Conservation (phyloP, 331 rosid genomes). For the Cydonia oblonga region DNA sequence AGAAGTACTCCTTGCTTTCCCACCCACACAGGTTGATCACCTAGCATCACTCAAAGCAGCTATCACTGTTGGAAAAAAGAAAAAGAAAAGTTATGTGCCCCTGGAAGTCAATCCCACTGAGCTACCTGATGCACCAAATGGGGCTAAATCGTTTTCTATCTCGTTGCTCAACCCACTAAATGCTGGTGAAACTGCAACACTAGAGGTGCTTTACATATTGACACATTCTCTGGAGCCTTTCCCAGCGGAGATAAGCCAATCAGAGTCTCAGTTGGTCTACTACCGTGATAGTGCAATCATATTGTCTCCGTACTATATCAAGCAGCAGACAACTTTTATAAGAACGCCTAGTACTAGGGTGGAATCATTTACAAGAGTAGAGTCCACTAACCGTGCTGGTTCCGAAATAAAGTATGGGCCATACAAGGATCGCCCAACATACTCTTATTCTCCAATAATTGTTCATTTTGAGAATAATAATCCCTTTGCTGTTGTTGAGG, state of each 20-base stretch:
- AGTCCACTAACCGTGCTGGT: conserved; percentile 59
- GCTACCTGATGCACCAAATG: conserved; percentile 74
- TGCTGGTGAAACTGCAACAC: conserved; percentile 51
- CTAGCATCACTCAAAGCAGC: conserved; percentile 69
- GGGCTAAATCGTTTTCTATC: conserved; percentile 54
- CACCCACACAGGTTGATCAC: conserved; percentile 65
- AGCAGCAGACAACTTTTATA: conserved; percentile 72
- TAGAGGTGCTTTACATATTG: conserved; percentile 75
- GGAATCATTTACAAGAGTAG: conserved; percentile 75
- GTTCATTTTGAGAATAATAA: conserved; percentile 91
- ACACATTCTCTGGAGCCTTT: conserved; percentile 81
- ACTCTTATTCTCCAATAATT: conserved; percentile 71
- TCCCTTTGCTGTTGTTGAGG: conserved; percentile 90
- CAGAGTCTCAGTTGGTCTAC: conserved; percentile 86
- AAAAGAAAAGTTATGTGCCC: conserved; percentile 64
- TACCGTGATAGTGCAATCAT: conserved; percentile 76
- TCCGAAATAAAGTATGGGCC: conserved; percentile 83
- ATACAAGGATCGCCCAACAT: conserved; percentile 43
- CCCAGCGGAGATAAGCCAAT: conserved; percentile 83
- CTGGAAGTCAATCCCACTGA: conserved; percentile 67
- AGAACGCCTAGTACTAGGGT: conserved; percentile 70
- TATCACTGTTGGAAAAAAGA: conserved; percentile 52
- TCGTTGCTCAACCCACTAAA: conserved; percentile 47
- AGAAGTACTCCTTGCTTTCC: conserved; percentile 69
- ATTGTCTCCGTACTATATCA: conserved; percentile 75